phyloP scores from a whole-genome alignment of 345 rosid genomes.

The Boechera divaricarpa region DNA sequence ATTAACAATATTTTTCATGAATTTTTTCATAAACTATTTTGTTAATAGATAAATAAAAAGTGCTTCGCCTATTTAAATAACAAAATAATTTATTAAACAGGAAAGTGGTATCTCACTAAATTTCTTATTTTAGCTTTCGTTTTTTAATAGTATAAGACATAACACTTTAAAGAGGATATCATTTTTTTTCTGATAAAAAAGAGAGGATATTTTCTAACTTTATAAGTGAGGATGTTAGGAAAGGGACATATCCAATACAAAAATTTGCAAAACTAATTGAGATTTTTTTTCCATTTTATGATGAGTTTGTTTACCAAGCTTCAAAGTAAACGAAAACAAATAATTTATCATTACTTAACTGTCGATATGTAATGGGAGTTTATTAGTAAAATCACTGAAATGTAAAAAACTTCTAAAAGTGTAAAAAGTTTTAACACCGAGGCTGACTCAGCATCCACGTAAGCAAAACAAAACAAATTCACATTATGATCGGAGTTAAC shows the following conservation, averaged over 20 bases:
- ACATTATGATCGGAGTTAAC: background rate
- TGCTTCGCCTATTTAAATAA: background rate
- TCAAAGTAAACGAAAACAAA: no score
- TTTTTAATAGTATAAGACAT: background rate
- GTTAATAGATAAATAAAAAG: background rate
- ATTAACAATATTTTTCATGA: background rate
- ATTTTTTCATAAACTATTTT: background rate
- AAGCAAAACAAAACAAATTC: conserved; percentile 10
- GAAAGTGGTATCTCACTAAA: background rate
- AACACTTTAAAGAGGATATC: background rate
- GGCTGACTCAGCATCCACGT: conserved; percentile 35
- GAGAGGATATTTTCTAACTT: background rate
- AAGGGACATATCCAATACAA: background rate
- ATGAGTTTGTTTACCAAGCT: background rate
- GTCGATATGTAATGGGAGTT: no score
- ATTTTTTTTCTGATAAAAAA: no score
- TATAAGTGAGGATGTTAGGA: background rate
- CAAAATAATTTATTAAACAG: background rate
- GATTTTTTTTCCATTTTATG: background rate
- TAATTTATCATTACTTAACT: no score
- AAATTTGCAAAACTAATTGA: background rate
- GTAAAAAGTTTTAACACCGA: background rate
- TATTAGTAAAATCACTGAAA: no score
- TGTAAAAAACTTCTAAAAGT: background rate
- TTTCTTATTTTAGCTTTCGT: background rate